These are phyloP conservation scores for Ustilago sp. DNA, from an alignment of 1,284 basidiomycete genomes.

Conservation along the genomic window DNA sequence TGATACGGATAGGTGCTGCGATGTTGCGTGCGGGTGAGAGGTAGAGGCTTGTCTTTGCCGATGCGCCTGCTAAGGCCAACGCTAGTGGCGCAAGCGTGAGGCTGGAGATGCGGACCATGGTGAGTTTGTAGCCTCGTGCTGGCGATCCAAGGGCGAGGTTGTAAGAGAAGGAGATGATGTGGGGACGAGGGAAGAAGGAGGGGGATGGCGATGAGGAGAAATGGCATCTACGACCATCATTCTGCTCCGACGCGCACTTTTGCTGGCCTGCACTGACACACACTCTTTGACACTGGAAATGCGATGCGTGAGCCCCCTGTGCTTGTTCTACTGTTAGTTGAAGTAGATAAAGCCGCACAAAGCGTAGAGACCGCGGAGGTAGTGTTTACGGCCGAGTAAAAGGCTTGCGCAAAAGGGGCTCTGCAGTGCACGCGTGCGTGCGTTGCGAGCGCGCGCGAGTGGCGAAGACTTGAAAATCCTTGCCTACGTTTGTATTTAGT, in stretches of 20 bases:
- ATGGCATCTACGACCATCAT: not conserved
- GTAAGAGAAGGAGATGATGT: not conserved
- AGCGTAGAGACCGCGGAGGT: too few species aligned
- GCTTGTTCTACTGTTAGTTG: not conserved
- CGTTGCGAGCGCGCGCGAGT: too few species aligned
- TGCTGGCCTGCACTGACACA: not conserved
- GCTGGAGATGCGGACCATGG: slow-evolving; percentile 35
- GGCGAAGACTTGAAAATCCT: too few species aligned
- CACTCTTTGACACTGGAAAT: not conserved
- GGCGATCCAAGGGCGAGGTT: not conserved
- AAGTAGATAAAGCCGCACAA: too few species aligned
- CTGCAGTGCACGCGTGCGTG: too few species aligned
- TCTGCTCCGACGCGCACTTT: not conserved
- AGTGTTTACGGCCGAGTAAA: too few species aligned
- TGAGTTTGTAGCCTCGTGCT: not conserved
- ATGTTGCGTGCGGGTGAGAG: slow-evolving; percentile 39
- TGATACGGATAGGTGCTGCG: slow-evolving; percentile 29
- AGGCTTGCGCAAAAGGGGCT: too few species aligned
- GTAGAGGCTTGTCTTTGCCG: slow-evolving; percentile 44
- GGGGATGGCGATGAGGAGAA: not conserved
- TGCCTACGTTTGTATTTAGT: too few species aligned
- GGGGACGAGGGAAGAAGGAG: too few species aligned
- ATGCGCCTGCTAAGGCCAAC: slow-evolving; percentile 19
- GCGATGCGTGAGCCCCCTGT: not conserved
- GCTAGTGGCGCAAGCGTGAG: slow-evolving; percentile 25